phyloP scores from a whole-genome alignment of 306 rosid species.

The Dryas alaskensis region DNA sequence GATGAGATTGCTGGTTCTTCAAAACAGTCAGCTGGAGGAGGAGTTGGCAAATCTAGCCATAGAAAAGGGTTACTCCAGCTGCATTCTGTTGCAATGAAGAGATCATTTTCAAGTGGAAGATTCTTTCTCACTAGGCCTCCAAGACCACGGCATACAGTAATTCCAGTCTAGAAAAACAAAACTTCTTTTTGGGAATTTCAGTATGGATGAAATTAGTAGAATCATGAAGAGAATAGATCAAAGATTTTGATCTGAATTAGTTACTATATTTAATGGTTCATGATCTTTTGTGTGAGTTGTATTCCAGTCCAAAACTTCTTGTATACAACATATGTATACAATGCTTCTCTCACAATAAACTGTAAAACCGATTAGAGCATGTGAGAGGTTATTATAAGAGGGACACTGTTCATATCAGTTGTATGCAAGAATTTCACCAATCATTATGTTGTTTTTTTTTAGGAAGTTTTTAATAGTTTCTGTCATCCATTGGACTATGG shows the following conservation, averaged over 20 bases:
- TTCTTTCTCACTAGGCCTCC: constrained; percentile 52
- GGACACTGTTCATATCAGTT: background rate
- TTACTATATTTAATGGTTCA: constrained; percentile 2
- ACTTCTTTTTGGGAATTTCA: background rate
- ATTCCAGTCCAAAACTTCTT: background rate
- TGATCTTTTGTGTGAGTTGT: background rate
- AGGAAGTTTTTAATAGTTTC: background rate
- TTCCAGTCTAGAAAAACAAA: constrained; percentile 42
- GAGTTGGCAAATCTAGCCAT: constrained; percentile 40
- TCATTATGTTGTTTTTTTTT: background rate
- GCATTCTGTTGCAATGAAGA: constrained; percentile 73
- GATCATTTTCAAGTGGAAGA: constrained; percentile 85
- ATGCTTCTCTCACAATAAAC: too few species aligned
- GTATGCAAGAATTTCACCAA: background rate
- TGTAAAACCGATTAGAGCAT: background rate
- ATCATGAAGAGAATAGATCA: background rate
- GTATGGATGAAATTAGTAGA: background rate
- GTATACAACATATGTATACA: background rate
- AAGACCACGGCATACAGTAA: constrained; percentile 49
- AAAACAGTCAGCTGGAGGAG: constrained; percentile 51
- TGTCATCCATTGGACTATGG: background rate
- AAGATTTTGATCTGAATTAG: constrained; percentile 10
- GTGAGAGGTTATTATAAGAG: background rate
- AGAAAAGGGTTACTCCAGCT: constrained; percentile 38
- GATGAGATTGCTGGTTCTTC: constrained; percentile 49